phyloP scores from a whole-genome alignment of 768 basidiomycete genomes.

The Terana coerulea region DNA sequence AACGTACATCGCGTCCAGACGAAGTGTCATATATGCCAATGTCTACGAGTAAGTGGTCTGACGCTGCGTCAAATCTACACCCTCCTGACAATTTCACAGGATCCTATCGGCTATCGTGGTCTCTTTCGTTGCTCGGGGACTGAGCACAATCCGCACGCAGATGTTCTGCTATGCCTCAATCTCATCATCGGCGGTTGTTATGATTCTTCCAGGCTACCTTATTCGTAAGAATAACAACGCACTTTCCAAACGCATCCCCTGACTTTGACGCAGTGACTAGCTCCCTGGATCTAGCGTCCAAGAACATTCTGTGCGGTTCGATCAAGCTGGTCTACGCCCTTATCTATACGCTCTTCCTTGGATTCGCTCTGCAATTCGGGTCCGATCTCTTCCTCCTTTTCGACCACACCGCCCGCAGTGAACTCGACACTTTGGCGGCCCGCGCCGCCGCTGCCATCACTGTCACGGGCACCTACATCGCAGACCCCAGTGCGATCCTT shows the following conservation, averaged over 20 bases:
- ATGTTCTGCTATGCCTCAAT: slow-evolving; percentile 92
- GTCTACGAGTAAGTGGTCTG: slow-evolving; percentile 75
- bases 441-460: slow-evolving; percentile 45
- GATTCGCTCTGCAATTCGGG: slow-evolving; percentile 82
- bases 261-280: slow-evolving; percentile 54
- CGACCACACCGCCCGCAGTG: slow-evolving; percentile 51
- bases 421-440: slow-evolving; percentile 50
- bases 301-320: slow-evolving; percentile 80
- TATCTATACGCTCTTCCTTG: slow-evolving; percentile 81
- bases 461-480: slow-evolving; percentile 63
- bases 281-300: slow-evolving; percentile 79
- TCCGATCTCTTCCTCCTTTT: slow-evolving; percentile 76
- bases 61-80: background rate
- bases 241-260: too few relatives aligned
- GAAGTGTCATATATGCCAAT: slow-evolving; percentile 80
- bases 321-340: slow-evolving; percentile 90
- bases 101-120: slow-evolving; percentile 55
- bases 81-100: background rate
- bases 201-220: slow-evolving; percentile 87
- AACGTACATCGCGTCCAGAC: slow-evolving; percentile 63
- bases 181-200: slow-evolving; percentile 82
- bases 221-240: slow-evolving; percentile 55
- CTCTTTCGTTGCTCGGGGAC: slow-evolving; percentile 75
- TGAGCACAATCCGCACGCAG: slow-evolving; percentile 72
- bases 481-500: slow-evolving; percentile 42